Base-by-base conservation (phyloP, 2,329 filamentous ascomycete genomes). In the Calonectria honghensis region DNA sequence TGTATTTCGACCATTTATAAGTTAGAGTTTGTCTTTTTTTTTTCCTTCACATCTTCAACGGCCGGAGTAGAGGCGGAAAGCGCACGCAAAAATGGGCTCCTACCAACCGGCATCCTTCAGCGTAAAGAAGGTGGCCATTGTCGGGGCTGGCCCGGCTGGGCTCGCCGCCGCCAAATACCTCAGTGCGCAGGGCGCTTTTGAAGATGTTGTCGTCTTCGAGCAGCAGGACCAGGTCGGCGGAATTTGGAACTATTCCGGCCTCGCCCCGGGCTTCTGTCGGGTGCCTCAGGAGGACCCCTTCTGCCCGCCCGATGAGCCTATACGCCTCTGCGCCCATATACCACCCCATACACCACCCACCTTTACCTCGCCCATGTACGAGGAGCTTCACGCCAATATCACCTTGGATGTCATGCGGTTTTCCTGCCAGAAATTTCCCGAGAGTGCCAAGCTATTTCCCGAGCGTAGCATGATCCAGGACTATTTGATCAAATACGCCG, bases 321-420 rank as follows among this genome's bases (percentile, higher is more conserved):
- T 92, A 72, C 91, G 88, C 86, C 82, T 83, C 24, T 80, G 82
- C 61, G 76, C 73, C 20, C 77, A 80, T 9, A 78, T 78, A 48
- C 81, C 90, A 1, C 90, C 73, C 20, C 77, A 80, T 9, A 78
- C 78, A 45, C 81, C 90, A 1, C 90, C 93, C 7, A 84, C 92
- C 3, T 98, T 96, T 81, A 88, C 95, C n/a, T 95, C 94, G 24
- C 94, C 96, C 4, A 91, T 98, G 85, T 98, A 98, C 84, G 92
- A 95, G 63, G 86, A 90, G 31, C 87, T 98, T 20, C 93, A 98
- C 81, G 96, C 96, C 29, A 98, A 98, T 83, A 96, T 98, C 63
- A 94, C 96, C 0, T 91, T 94, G 73, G 88, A 89, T 0, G 83
- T 98, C 68, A 98, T 98, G 96, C 87, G 89, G 5, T 98, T 93